Evolutionary conservation across 768 basidiomycete species (phyloP), one percentile per base, ranked within the genome.

Genomic region (Suillus decipiens): DNA sequence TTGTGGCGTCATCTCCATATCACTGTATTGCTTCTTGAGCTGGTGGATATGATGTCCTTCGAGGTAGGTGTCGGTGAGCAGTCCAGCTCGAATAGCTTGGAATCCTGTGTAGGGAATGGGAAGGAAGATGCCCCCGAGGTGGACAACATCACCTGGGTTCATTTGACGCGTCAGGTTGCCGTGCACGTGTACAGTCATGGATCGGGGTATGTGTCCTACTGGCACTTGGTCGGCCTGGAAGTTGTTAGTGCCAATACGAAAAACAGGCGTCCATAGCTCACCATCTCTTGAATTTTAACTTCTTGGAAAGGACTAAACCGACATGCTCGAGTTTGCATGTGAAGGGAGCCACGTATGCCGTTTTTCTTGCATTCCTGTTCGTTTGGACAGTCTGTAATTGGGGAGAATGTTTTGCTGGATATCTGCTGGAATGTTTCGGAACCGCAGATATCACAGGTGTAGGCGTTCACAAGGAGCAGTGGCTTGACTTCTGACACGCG

Each of bases 401-500:
- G 97, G 0, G 88, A 85, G 74, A 99, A 98, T 12, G 92, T 89
- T 74, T 95, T 96, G 72, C 88, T 87, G 11, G 90, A 89, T 63
- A 99, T 95, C 71, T 99, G 95, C 75, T 99, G 96, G 82, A 99
- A 99, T 34, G 95, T 96, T 76, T 99, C 97, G 48, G 95, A 93
- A 51, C 97, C 97, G 74, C 97, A 99, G 64, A 94, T 89, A 72
- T 99, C 97, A 78, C 97, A 99, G 0, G 95, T 96, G 76, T 99
- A 99, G 36, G 96, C 97, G 76, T 96, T 97, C 71, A 99, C 95
- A 72, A 93, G 90, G 15, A 99, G 85, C 19, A 99, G 87, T 11
- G 97, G 97, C 73, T 99, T 99, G 73, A 99, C 97, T 80, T 99
- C 97, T 3, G 96, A 98, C 4, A 99, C 95, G 65, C 97, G 95